These are phyloP conservation scores for Stentor roeselii DNA, from an alignment of 73 alveolate genomes.

Conservation along the genomic window DNA sequence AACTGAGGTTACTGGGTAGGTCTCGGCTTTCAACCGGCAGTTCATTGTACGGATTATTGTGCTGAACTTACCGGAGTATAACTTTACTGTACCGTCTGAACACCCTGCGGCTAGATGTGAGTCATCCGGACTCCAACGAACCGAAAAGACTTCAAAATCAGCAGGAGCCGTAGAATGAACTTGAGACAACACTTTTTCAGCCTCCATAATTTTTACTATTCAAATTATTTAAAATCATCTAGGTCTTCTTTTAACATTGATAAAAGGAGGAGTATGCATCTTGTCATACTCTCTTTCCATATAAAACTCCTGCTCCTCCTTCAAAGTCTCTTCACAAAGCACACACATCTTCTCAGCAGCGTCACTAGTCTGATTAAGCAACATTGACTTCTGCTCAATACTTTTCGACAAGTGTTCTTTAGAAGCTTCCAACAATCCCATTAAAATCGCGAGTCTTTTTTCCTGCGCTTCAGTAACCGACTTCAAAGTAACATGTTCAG, in stretches of 20 bases:
- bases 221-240: neutral
- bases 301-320: conserved; percentile 7
- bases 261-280: conserved; percentile 24
- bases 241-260: conserved; percentile 24
- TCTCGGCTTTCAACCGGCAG: neutral
- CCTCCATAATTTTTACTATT: neutral
- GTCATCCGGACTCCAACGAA: conserved; percentile 31
- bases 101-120: conserved; percentile 41
- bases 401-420: conserved; percentile 15
- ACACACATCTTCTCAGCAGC: conserved; percentile 23
- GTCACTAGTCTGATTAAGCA: conserved; percentile 15
- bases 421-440: conserved; percentile 20
- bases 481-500: neutral
- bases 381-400: neutral
- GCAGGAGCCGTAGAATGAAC: too few relatives aligned
- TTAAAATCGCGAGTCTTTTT: neutral
- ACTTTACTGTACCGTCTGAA: conserved; percentile 57
- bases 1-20: conserved; percentile 62
- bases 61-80: conserved; percentile 42
- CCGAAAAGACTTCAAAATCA: neutral
- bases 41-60: conserved; percentile 27
- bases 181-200: too few relatives aligned
- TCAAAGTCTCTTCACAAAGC: conserved; percentile 17
- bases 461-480: neutral
- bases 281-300: conserved; percentile 17